A percentile compares a stretch with the other conserved stretches of the same genome.
Evolutionary conservation across 1,139 yeast species (phyloP).

Genomic region (Diutina scorzettiae): DNA sequence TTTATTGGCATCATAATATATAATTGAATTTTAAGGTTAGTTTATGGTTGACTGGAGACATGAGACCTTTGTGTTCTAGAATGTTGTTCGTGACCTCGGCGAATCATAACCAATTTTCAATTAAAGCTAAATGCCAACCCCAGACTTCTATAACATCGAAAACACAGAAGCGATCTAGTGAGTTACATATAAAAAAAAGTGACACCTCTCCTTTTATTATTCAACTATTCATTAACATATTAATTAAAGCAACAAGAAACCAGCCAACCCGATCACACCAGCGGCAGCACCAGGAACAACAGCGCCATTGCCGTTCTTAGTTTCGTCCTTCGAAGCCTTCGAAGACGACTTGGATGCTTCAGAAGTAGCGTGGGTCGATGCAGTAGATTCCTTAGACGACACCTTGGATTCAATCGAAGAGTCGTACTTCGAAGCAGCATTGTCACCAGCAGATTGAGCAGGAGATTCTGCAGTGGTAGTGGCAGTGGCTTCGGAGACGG

Average conservation of each 20-base stretch:
- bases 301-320: neutral
- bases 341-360: slow-evolving; percentile 1
- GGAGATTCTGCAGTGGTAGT: neutral
- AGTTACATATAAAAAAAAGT: neutral
- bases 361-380: neutral
- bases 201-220: neutral
- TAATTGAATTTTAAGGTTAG: no score
- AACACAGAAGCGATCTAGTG: neutral
- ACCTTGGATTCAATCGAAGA: neutral
- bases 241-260: slow-evolving; percentile 2
- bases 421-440: no score
- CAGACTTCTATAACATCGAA: neutral
- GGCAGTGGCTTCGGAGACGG: neutral
- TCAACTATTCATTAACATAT: neutral
- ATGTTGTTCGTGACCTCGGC: neutral
- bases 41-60: no score
- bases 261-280: neutral
- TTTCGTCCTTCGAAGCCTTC: neutral
- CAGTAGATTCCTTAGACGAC: neutral
- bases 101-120: neutral
- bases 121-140: neutral
- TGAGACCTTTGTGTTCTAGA: no score
- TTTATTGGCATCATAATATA: no score
- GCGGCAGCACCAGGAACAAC: neutral
- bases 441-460: neutral